Base-by-base conservation (phyloP, 257 asterid genomes). In the Penstemon newberryi region DNA sequence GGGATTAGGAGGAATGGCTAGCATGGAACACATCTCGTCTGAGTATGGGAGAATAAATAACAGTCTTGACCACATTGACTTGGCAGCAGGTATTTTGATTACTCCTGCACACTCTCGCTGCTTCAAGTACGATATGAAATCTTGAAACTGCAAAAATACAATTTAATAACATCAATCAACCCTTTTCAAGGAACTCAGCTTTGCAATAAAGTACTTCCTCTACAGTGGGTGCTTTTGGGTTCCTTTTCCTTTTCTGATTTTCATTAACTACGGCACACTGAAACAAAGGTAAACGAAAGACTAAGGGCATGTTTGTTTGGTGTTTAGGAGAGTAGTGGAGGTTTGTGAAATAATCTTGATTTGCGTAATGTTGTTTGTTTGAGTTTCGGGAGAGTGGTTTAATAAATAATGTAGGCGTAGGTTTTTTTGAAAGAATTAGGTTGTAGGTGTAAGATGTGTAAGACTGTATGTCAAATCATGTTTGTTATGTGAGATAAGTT, bases 51-150 rank as follows among this genome's bases (percentile, higher is more conserved):
- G 92, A 63, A 89, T 87, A 44, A 92, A 92, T 46, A 92, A 91
- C 57, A 87, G 84, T 73, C 98, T 86, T 6, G 98, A 78, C 98
- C 98, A 86, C 81, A 89, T 75, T 56, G 87, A 80, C 54, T 73
- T 83, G 33, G 86, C 70, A 0, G 91, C 91, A 25, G 96, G 96
- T 74, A 92, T 77, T 81, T 87, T 92, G 81, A 92, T 92, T 18
- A 92, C 98, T 50, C 98, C 98, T 0, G 96, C 98, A 77, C 98
- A 89, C 42, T 92, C 96, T 82, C 98, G 82, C 83, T 92, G 98
- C 82, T 83, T 86, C 92, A 92, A 78, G 83, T 92, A 92, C 6
- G 88, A 66, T 49, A 83, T 69, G 70, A 92, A 92, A 73, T 92
- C 98, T 69, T 87, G 95, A 79, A 89, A 85, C 97, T 92, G 95